These are phyloP conservation scores for Erysimum pusillum DNA, from an alignment of 441 rosid species.

Conservation along the genomic window DNA sequence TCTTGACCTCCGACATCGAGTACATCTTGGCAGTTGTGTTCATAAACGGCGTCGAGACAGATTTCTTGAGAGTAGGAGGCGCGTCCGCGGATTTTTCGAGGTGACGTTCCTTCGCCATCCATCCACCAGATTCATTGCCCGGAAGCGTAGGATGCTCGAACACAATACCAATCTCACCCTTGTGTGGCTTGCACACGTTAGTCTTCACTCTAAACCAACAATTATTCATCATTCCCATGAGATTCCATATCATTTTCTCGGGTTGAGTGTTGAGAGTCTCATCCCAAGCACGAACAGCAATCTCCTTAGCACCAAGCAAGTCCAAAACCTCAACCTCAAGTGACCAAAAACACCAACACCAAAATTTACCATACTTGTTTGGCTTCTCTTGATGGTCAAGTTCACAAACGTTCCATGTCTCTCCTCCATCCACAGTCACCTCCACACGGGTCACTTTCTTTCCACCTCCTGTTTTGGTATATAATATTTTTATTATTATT, in stretches of 20 bases:
- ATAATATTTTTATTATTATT: not conserved
- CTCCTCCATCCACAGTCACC: conserved; percentile 92
- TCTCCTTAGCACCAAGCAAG: conserved; percentile 75
- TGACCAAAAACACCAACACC: conserved; percentile 99
- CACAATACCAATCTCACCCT: conserved; percentile 84
- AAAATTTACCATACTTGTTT: conserved; percentile 71
- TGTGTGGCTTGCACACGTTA: conserved; percentile 78
- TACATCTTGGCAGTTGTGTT: conserved; percentile 67
- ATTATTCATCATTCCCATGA: conserved; percentile 99
- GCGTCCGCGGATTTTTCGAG: conserved; percentile 62
- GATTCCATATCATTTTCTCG: conserved; percentile 90
- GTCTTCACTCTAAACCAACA: conserved; percentile 88
- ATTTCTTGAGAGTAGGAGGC: conserved; percentile 57
- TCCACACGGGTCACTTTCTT: conserved; percentile 93
- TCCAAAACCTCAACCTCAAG: conserved; percentile 86
- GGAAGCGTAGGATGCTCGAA: conserved; percentile 93
- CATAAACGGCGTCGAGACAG: conserved; percentile 86
- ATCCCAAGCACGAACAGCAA: conserved; percentile 95
- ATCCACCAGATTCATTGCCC: conserved; percentile 90
- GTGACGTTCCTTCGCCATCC: conserved; percentile 92
- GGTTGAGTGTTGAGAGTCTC: conserved; percentile 89
- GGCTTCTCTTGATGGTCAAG: conserved; percentile 79
- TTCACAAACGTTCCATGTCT: conserved; percentile 81
- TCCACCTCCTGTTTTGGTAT: conserved; percentile 66
- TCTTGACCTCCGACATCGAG: conserved; percentile 71